Conservation (phyloP, 805 yeast species). For the Pichia paraexigua region DNA sequence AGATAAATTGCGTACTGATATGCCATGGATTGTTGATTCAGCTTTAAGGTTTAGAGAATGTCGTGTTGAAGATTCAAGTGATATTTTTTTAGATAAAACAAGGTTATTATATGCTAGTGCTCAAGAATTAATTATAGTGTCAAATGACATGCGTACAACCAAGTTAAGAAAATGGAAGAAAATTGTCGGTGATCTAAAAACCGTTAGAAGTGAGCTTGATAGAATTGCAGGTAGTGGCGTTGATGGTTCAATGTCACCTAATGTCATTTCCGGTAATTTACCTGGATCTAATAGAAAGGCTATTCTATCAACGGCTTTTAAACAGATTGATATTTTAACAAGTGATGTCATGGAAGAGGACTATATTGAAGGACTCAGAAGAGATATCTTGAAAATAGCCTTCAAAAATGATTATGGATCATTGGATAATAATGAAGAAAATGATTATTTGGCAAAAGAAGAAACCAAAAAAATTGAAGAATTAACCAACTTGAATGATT, state of each 20-base stretch:
- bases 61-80: constrained; percentile 6
- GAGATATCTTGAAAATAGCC: not conserved
- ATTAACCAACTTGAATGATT: not conserved
- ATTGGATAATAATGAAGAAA: no score
- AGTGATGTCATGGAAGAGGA: not conserved
- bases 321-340: constrained; percentile 8
- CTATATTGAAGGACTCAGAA: constrained; percentile 1
- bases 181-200: constrained; percentile 33
- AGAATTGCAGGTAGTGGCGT: constrained; percentile 7
- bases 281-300: not conserved
- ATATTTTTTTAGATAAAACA: constrained; percentile 7
- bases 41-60: not conserved
- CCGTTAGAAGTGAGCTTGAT: constrained; percentile 25
- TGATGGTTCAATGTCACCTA: constrained; percentile 4
- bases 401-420: not conserved
- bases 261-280: not conserved
- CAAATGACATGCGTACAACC: constrained; percentile 26
- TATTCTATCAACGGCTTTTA: constrained; percentile 1
- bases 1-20: constrained; percentile 7
- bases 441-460: not conserved
- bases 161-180: constrained; percentile 40
- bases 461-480: not conserved
- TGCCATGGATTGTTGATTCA: constrained; percentile 7
- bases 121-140: constrained; percentile 24
- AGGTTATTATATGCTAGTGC: constrained; percentile 6